Conservation (phyloP, 805 yeast species). For the Cyberlindnera maritima region DNA sequence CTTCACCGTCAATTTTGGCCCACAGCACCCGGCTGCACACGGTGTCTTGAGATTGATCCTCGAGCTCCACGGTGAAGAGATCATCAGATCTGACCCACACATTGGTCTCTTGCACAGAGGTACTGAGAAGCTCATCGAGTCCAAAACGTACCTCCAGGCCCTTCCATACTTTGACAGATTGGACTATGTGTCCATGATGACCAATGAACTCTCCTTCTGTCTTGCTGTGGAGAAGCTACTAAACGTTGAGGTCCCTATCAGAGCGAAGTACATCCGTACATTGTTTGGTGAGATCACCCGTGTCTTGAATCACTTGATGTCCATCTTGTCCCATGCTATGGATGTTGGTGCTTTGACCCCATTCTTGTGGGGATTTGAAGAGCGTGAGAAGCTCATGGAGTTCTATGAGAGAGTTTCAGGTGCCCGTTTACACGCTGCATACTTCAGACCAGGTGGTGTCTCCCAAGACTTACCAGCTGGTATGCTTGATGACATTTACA, state of each 20-base stretch:
- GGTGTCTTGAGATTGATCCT: slow-evolving; percentile 85
- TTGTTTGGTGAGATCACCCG: slow-evolving; percentile 86
- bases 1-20: slow-evolving; percentile 88
- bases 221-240: slow-evolving; percentile 82
- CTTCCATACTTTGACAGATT: slow-evolving; percentile 85
- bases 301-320: slow-evolving; percentile 80
- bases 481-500: slow-evolving; percentile 81
- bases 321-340: slow-evolving; percentile 85
- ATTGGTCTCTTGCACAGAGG: slow-evolving; percentile 87
- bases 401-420: slow-evolving; percentile 89
- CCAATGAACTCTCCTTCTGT: slow-evolving; percentile 82
- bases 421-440: slow-evolving; percentile 86
- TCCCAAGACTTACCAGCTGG: slow-evolving; percentile 86
- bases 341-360: slow-evolving; percentile 94
- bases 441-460: slow-evolving; percentile 91
- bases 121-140: slow-evolving; percentile 83
- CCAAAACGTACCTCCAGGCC: slow-evolving; percentile 85
- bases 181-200: slow-evolving; percentile 87
- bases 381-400: slow-evolving; percentile 90
- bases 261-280: slow-evolving; percentile 83
- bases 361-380: slow-evolving; percentile 92
- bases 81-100: slow-evolving; percentile 84
- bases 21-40: slow-evolving; percentile 95
- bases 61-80: slow-evolving; percentile 87
- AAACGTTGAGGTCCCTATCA: slow-evolving; percentile 79